Base-by-base conservation (phyloP, 176 grass and related monocot species). In the Thinopyrum elongatum region DNA sequence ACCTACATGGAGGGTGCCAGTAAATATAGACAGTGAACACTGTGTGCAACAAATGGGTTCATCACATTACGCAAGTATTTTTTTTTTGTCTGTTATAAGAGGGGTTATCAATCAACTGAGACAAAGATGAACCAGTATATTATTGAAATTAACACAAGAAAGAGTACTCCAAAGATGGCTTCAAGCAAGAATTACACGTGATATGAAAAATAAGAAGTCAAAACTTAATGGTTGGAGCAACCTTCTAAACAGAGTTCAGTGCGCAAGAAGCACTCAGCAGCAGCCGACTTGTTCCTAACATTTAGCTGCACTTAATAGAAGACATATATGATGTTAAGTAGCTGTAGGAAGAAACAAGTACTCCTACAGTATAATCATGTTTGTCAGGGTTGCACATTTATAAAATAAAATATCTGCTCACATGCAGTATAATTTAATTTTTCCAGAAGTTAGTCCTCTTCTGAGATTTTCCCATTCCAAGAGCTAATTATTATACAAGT, bases 231-330 rank as follows among this genome's bases (percentile, higher is more conserved):
- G 65, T 36, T 44, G 65, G 13, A 53, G 10, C 12, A 89, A 98
- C 93, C 96, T 98, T 98, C 96, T 84, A 98, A 91, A 89, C 90
- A 98, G 80, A 92, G 84, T 74, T 95, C 91, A 0, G 93, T 98
- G 65, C 93, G 91, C 81, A 91, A 86, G 82, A 98, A 98, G 91
- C 96, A 98, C 85, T 98, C 96, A 82, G 90, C 91, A 86, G 93
- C 90, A 76, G 96, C 90, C 31, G 96, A 95, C 70, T 95, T 98
- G 70, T 98, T 98, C 84, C 96, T 95, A 81, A 87, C 90, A 94
- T 98, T 95, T 57, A 98, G 91, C 96, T 98, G 96, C 90, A 94
- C 60, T 53, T 36, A 70, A 58, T 69, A 75, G 27, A 89, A 74
- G 53, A 58, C 80, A 60, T 44, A 65, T 68, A 85, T 74, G 55